Conservation (phyloP, 2,329 filamentous ascomycete species). For the Lojkania enalia region DNA sequence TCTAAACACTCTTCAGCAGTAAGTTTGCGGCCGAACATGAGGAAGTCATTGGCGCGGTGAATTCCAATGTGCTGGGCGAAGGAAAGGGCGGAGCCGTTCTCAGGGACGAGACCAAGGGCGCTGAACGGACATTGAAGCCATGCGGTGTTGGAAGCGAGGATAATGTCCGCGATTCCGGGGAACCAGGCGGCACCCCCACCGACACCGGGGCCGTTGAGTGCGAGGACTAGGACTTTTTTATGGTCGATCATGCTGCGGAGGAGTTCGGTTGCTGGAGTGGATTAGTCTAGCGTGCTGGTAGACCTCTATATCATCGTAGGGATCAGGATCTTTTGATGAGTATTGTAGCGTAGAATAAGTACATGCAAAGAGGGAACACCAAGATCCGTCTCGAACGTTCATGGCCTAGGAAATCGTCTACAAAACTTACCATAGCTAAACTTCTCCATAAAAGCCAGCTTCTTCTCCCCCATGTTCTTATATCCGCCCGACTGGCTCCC, state of each 20-base stretch:
- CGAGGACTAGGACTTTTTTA: conserved; percentile 55
- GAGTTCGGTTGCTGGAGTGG: conserved; percentile 35
- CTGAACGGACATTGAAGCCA: conserved; percentile 56
- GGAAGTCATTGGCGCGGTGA: conserved; percentile 56
- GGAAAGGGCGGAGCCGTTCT: conserved; percentile 52
- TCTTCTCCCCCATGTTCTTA: conserved; percentile 40
- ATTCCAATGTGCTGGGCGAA: conserved; percentile 55
- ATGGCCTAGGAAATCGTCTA: too few species aligned
- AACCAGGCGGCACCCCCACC: conserved; percentile 58
- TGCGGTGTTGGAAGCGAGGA: conserved; percentile 49
- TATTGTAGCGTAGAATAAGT: background rate
- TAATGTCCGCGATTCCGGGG: conserved; percentile 53
- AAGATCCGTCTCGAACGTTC: too few species aligned
- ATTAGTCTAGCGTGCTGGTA: too few species aligned
- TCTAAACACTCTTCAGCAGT: conserved; percentile 48
- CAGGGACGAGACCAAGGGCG: conserved; percentile 54
- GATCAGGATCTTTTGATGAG: background rate
- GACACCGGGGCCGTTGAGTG: conserved; percentile 55
- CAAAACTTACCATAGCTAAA: conserved; percentile 37
- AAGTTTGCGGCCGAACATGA: conserved; percentile 56
- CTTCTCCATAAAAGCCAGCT: conserved; percentile 28
- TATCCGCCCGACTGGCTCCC: conserved; percentile 15
- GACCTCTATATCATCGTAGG: too few species aligned
- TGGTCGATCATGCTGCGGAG: conserved; percentile 52
- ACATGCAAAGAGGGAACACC: background rate